Base-by-base conservation (phyloP, 1,284 basidiomycete species). In the Ganoderma boninense region DNA sequence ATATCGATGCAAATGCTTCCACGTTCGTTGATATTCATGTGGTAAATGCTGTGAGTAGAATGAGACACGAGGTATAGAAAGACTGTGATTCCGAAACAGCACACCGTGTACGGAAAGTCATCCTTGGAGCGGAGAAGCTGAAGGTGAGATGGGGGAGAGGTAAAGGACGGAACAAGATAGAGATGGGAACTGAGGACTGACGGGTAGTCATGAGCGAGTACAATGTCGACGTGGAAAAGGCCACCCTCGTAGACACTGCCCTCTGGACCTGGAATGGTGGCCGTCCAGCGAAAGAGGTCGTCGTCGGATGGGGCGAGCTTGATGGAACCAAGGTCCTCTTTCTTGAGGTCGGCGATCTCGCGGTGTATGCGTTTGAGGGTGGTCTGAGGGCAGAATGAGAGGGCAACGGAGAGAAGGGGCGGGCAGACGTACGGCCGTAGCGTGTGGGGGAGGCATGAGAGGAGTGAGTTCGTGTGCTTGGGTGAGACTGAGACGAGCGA, bases 171-270 rank as follows among this genome's bases (percentile, higher is more conserved):
- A 52, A 57, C 61, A 20, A 52, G 60, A 46, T 43, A 4, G 35
- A n/a, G 49, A 52, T 54, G 10, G 61, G 13, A 60, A 35, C 44
- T n/a, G 40, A 46, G 44, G 54, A 87, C 92, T 77, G 79, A 96
- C 95, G 95, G 95, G 80, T 97, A 97, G 82, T 97, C 95, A 1
- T 84, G 76, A 4, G 91, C 88, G 14, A 97, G 84, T 20, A 82
- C 81, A 32, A 97, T 90, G 62, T 93, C 90, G 3, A 96, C 85
- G 35, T 92, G 84, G 78, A 97, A 97, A 26, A 92, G 82, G 1
- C 96, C 97, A 0, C 94, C 94, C 80, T 97, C 95, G 79, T 98
- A 98, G 0, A 94, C 89, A 68, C 93, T 95, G 26, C 95, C 96
- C 73, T 92, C 87, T 0, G 95, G 95, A 0, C 95, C 94, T 20